A percentile compares a stretch with the other conserved stretches of the same genome.
Evolutionary conservation across 2,329 filamentous ascomycete species (phyloP).

Genomic region (Pseudogymnoascus sp.): DNA sequence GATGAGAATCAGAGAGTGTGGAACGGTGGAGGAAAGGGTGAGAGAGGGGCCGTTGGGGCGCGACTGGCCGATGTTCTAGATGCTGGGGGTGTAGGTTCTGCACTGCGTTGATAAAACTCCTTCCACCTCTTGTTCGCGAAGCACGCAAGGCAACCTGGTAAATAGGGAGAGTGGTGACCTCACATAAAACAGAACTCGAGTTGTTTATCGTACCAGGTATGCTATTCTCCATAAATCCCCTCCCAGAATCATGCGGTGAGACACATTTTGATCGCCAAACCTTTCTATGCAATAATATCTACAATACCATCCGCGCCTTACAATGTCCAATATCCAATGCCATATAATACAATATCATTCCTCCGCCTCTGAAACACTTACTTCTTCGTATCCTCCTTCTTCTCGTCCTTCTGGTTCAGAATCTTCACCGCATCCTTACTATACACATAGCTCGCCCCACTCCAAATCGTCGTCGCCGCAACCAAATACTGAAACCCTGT

Average conservation of each 20-base stretch:
- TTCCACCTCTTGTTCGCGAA: background rate
- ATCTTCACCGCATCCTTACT: slow-evolving; percentile 91
- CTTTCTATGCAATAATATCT: slow-evolving; percentile 1
- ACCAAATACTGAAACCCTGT: slow-evolving; percentile 70
- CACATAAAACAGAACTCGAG: background rate
- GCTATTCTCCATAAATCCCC: background rate
- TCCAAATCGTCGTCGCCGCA: slow-evolving; percentile 85
- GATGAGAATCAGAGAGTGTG: background rate
- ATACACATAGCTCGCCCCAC: slow-evolving; percentile 84
- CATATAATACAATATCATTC: background rate
- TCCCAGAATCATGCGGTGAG: background rate
- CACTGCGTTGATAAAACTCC: background rate
- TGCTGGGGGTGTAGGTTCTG: no score
- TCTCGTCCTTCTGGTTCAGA: slow-evolving; percentile 37
- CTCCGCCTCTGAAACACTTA: background rate
- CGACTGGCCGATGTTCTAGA: no score
- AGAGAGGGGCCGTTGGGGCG: background rate
- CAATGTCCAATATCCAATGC: background rate
- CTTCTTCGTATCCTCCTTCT: slow-evolving; percentile 1
- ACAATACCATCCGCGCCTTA: background rate
- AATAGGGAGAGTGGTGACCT: background rate
- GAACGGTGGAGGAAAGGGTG: background rate
- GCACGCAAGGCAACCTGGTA: background rate
- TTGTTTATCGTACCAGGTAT: background rate
- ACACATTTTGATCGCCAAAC: background rate